Evolutionary conservation across 164 flowering plant genomes (phyloP).

Genomic region (Litsea cubeba): DNA sequence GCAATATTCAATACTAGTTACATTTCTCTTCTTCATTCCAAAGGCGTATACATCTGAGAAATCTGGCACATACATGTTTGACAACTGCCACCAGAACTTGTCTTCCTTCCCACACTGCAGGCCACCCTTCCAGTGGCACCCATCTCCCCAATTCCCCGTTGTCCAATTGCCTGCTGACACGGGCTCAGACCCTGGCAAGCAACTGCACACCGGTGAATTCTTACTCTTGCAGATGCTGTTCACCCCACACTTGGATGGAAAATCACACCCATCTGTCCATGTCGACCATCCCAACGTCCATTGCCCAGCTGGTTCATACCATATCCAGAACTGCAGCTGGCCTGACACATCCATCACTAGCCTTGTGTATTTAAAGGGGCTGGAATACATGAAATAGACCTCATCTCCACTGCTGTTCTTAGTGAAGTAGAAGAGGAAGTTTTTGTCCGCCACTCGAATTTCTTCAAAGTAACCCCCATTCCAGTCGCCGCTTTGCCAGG

Average conservation of each 20-base stretch:
- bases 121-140: constrained; percentile 19
- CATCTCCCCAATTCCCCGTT: constrained; percentile 12
- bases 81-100: constrained; percentile 18
- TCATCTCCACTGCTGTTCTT: neutral
- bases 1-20: neutral
- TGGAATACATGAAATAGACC: constrained; percentile 9
- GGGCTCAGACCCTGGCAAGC: constrained; percentile 21
- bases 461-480: neutral
- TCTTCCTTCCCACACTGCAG: constrained; percentile 19
- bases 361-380: neutral
- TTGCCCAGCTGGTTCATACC: constrained; percentile 9
- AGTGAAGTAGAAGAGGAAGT: neutral
- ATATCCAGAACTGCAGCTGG: constrained; percentile 3
- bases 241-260: neutral
- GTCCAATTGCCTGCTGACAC: constrained; percentile 11
- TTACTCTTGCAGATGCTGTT: neutral
- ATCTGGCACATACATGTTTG: constrained; percentile 16
- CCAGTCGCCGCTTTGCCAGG: neutral
- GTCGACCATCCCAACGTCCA: constrained; percentile 10
- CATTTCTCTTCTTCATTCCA: too few species aligned
- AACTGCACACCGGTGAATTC: neutral
- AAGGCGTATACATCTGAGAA: too few species aligned
- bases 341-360: neutral
- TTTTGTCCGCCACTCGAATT: constrained; percentile 9
- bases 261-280: constrained; percentile 19